A percentile compares a stretch with the other conserved stretches of the same genome.
These are phyloP conservation scores for Podaxis sp. DNA, from an alignment of 768 basidiomycete species.

Conservation along the genomic window DNA sequence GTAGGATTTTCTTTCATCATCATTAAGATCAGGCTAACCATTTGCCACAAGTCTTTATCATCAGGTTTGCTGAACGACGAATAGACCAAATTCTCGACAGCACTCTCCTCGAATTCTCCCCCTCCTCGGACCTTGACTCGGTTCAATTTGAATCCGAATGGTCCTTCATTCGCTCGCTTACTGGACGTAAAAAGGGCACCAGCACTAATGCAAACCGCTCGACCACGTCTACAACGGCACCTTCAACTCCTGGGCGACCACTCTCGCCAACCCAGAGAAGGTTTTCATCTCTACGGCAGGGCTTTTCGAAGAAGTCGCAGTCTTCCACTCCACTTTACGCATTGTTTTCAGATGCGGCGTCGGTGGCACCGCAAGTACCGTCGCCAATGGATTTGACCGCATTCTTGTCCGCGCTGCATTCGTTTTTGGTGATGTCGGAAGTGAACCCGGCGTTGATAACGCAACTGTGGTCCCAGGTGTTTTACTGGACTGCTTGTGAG, in stretches of 20 bases:
- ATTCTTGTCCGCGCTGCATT: constrained; percentile 82
- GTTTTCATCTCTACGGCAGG: constrained; percentile 68
- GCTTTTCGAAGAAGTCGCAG: constrained; percentile 45
- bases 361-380: constrained; percentile 25
- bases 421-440: constrained; percentile 78
- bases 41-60: constrained; percentile 74
- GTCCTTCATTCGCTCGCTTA: constrained; percentile 80
- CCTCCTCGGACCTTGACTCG: constrained; percentile 71
- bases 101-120: constrained; percentile 77
- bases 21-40: background rate
- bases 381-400: constrained; percentile 60
- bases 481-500: constrained; percentile 96
- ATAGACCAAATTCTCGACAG: constrained; percentile 85
- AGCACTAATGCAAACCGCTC: constrained; percentile 13
- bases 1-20: constrained; percentile 35
- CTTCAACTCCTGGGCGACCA: constrained; percentile 48
- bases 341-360: constrained; percentile 42
- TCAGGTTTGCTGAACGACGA: constrained; percentile 83
- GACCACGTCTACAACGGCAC: constrained; percentile 36
- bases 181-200: constrained; percentile 51
- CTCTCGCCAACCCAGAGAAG: constrained; percentile 49
- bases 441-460: constrained; percentile 85
- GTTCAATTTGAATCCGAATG: constrained; percentile 97
- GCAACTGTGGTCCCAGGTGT: constrained; percentile 96
- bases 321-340: constrained; percentile 41